These are phyloP conservation scores for Glaciozyma antarctica DNA, from an alignment of 768 basidiomycete genomes.

Conservation along the genomic window DNA sequence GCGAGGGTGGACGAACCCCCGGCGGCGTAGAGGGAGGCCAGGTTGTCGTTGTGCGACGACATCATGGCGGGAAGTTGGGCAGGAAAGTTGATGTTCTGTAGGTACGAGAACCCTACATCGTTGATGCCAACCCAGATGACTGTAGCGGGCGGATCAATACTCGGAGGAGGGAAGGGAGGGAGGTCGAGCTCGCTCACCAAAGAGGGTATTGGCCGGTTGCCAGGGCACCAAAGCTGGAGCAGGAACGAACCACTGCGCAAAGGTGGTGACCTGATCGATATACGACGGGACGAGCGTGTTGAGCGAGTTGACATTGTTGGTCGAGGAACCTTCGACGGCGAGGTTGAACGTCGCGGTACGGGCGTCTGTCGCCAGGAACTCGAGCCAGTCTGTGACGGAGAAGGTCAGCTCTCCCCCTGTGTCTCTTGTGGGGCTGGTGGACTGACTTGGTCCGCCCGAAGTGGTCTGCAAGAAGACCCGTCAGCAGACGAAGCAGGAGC, in stretches of 20 bases:
- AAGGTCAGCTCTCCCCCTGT: no score
- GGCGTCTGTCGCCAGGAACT: no score
- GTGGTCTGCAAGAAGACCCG: no score
- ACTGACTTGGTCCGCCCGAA: no score
- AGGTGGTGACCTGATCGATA: neutral
- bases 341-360: no score
- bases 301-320: no score
- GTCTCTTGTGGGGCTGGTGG: no score
- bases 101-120: slow-evolving; percentile 13
- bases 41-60: neutral
- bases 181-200: neutral
- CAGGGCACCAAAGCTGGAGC: neutral
- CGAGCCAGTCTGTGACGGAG: no score
- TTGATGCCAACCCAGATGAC: slow-evolving; percentile 24
- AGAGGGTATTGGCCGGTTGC: slow-evolving; percentile 3
- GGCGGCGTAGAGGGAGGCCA: neutral
- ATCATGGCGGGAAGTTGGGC: neutral
- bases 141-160: neutral
- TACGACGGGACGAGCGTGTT: no score
- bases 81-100: neutral
- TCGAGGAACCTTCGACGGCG: no score
- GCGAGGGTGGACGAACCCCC: slow-evolving; percentile 1
- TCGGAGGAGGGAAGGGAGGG: neutral
- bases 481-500: no score
- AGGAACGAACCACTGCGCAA: neutral